Evolutionary conservation across 164 flowering plant genomes (phyloP).

Genomic region (Stephania japonica): DNA sequence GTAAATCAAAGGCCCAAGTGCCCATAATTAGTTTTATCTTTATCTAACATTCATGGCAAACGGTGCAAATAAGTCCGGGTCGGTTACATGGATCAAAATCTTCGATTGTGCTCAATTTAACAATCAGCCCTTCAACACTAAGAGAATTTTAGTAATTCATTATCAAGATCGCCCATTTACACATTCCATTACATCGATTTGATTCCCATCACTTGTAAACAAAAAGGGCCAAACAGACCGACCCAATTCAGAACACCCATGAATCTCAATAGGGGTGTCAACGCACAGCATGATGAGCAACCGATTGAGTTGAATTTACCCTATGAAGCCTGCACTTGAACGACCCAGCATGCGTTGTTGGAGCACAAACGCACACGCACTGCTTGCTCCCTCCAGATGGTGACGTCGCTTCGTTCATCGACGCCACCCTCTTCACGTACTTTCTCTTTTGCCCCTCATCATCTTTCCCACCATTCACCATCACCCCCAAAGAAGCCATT

Average conservation of each 20-base stretch:
- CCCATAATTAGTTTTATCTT: not conserved
- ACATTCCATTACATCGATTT: not conserved
- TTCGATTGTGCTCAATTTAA: too few relatives aligned
- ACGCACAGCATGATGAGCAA: not conserved
- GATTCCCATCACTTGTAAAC: not conserved
- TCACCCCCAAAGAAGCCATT: not conserved
- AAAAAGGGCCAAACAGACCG: not conserved
- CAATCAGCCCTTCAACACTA: not conserved
- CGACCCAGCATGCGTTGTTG: constrained; percentile 6
- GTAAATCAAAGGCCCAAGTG: not conserved
- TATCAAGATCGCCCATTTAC: not conserved
- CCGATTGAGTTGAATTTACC: constrained; percentile 8
- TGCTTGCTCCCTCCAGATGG: not conserved
- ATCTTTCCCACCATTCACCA: not conserved
- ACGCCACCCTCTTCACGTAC: not conserved
- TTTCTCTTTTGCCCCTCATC: not conserved
- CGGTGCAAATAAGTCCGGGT: too few relatives aligned
- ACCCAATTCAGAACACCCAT: too few relatives aligned
- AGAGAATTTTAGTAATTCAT: not conserved
- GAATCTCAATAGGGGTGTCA: not conserved
- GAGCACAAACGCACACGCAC: constrained; percentile 3
- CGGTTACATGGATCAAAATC: too few relatives aligned
- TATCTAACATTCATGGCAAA: not conserved
- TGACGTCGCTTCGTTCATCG: not conserved
- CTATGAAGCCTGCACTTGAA: constrained; percentile 10